Evolutionary conservation across 148 eudicot species (phyloP).

Genomic region (Dysphania ambrosioides): DNA sequence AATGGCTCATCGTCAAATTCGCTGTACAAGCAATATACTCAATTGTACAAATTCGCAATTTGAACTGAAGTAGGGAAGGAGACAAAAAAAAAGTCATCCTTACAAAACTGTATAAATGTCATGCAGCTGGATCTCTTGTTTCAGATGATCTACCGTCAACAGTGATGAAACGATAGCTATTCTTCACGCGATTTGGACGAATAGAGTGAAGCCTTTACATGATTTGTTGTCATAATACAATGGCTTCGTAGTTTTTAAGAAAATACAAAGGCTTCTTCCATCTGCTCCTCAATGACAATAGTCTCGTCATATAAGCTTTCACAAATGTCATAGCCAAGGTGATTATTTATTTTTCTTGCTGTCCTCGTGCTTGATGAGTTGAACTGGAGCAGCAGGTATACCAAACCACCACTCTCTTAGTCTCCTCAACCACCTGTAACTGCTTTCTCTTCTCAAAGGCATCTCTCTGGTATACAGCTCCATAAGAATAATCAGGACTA

Average conservation of each 20-base stretch:
- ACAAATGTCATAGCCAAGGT: neutral
- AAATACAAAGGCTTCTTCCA: slow-evolving; percentile 1
- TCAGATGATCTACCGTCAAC: neutral
- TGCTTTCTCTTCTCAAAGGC: slow-evolving; percentile 63
- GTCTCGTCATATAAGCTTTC: neutral
- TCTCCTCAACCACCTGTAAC: slow-evolving; percentile 57
- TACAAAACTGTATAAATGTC: neutral
- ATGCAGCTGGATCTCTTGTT: neutral
- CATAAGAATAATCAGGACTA: slow-evolving; percentile 34
- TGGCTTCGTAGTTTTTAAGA: too few relatives aligned
- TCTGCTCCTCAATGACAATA: neutral
- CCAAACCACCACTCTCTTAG: slow-evolving; percentile 78
- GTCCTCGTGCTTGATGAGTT: slow-evolving; percentile 56
- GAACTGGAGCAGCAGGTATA: slow-evolving; percentile 87
- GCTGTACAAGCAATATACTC: too few relatives aligned
- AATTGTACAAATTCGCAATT: too few relatives aligned
- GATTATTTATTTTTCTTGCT: slow-evolving; percentile 55
- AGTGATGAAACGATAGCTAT: neutral
- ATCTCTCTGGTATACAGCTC: slow-evolving; percentile 75
- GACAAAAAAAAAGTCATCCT: too few relatives aligned
- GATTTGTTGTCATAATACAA: slow-evolving; percentile 2
- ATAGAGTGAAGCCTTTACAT: neutral
- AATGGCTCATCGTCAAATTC: too few relatives aligned
- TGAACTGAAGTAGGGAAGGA: too few relatives aligned
- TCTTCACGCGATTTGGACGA: neutral